phyloP scores from a whole-genome alignment of 345 rosid genomes.

The Physaria fendleri region DNA sequence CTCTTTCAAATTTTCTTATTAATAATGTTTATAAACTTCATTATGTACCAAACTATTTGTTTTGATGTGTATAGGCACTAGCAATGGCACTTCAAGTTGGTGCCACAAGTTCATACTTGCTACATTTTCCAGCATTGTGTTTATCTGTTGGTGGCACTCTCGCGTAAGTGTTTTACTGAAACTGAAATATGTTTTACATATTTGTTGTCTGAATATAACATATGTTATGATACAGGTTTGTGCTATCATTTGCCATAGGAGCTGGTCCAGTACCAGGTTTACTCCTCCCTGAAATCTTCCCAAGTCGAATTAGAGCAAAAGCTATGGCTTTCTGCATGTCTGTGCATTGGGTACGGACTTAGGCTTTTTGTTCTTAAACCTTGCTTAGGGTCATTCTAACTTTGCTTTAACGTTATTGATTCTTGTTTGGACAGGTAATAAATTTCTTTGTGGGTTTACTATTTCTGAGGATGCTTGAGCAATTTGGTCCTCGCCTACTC shows the following conservation, averaged over 20 bases:
- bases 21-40: not conserved
- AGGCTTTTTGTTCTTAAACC: no score
- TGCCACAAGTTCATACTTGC: slow-evolving; percentile 47
- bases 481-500: slow-evolving; percentile 70
- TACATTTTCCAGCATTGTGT: slow-evolving; percentile 45
- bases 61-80: slow-evolving; percentile 51
- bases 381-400: no score
- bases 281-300: slow-evolving; percentile 91
- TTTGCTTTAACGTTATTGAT: no score
- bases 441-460: slow-evolving; percentile 96
- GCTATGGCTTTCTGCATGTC: slow-evolving; percentile 98
- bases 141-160: slow-evolving; percentile 89
- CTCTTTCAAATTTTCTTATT: not conserved
- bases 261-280: slow-evolving; percentile 98
- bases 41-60: not conserved
- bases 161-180: slow-evolving; percentile 45
- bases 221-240: slow-evolving; percentile 78
- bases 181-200: not conserved
- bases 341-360: slow-evolving; percentile 99
- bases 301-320: slow-evolving; percentile 85
- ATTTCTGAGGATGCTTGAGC: slow-evolving; percentile 75
- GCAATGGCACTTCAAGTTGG: slow-evolving; percentile 79
- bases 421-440: slow-evolving; percentile 51
- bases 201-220: not conserved
- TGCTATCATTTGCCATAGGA: slow-evolving; percentile 83